A percentile compares a stretch with the other conserved stretches of the same genome.
These are phyloP conservation scores for Colletotrichum cordylinicola DNA, from an alignment of 2,329 filamentous ascomycete species.

Conservation along the genomic window DNA sequence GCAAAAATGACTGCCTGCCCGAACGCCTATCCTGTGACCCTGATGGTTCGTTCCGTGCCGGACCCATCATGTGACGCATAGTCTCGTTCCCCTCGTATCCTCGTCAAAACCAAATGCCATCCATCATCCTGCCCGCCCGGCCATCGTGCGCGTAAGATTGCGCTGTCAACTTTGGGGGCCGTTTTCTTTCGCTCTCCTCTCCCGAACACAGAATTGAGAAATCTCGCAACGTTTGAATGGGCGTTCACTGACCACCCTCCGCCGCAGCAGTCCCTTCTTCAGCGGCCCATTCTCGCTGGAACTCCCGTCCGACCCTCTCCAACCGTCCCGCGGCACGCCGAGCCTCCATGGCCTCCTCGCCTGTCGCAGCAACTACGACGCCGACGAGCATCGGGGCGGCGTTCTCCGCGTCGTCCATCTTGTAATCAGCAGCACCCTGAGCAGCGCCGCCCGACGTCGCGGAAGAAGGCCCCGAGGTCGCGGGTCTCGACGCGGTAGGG, in stretches of 20 bases:
- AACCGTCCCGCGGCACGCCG: slow-evolving; percentile 57
- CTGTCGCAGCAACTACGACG: slow-evolving; percentile 56
- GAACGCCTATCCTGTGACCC: slow-evolving; percentile 2
- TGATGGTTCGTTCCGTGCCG: background rate
- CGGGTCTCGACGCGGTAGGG: background rate
- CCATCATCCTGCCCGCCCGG: background rate
- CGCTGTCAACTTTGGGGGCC: background rate
- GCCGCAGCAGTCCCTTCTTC: slow-evolving; percentile 27
- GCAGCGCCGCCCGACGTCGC: background rate
- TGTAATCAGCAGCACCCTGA: background rate
- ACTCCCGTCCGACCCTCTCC: slow-evolving; percentile 58
- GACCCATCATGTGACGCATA: background rate
- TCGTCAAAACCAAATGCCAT: background rate
- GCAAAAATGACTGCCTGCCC: background rate
- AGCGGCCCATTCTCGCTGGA: slow-evolving; percentile 59
- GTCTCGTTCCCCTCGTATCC: slow-evolving; percentile 6
- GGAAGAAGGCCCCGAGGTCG: background rate
- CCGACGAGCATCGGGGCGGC: slow-evolving; percentile 59
- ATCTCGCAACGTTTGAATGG: background rate
- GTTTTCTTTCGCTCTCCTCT: background rate
- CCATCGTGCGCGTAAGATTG: background rate
- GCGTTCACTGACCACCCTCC: background rate
- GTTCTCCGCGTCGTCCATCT: background rate
- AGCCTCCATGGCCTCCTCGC: slow-evolving; percentile 55
- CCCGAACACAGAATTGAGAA: background rate